Percentiles rank a stretch among this genome's conserved stretches.
Evolutionary conservation across 805 yeast species (phyloP).

Genomic region (Martiniozyma abietophila): DNA sequence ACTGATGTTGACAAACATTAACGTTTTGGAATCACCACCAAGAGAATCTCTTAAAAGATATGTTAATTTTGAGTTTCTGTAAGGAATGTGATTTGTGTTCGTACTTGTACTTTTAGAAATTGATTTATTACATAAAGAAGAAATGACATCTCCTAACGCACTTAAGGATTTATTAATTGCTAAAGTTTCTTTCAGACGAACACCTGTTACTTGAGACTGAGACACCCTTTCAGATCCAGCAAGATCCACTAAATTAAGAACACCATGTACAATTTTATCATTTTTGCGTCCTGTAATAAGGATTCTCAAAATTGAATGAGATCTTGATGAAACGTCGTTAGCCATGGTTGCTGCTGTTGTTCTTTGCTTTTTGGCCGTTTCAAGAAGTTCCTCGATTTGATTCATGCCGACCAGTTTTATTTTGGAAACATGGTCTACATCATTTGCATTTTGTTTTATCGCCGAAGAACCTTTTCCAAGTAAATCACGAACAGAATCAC

Average conservation of each 20-base stretch:
- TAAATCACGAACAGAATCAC: conserved; percentile 70
- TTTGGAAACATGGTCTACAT: conserved; percentile 49
- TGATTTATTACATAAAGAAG: conserved; percentile 23
- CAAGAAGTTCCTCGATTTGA: conserved; percentile 42
- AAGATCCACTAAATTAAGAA: conserved; percentile 73
- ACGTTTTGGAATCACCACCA: conserved; percentile 77
- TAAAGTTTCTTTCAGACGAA: conserved; percentile 76
- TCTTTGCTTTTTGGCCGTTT: conserved; percentile 50
- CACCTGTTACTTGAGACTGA: conserved; percentile 70
- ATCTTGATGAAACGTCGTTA: conserved; percentile 81
- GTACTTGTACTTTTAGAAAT: too few relatives aligned
- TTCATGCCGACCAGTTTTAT: conserved; percentile 33
- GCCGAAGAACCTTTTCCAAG: conserved; percentile 36
- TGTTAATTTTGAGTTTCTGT: conserved; percentile 66
- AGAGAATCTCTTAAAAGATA: conserved; percentile 76
- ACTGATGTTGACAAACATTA: conserved; percentile 88
- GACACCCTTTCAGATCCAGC: conserved; percentile 90
- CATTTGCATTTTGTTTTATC: conserved; percentile 66
- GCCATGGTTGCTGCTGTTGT: conserved; percentile 75
- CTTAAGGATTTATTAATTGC: conserved; percentile 84
- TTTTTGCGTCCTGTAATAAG: conserved; percentile 50
- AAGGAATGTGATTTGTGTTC: conserved; percentile 60
- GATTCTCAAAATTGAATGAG: conserved; percentile 76
- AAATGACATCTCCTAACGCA: conserved; percentile 81
- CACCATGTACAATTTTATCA: conserved; percentile 39